Evolutionary conservation across 768 basidiomycete species (phyloP).

Genomic region (Amanita polypyramis): DNA sequence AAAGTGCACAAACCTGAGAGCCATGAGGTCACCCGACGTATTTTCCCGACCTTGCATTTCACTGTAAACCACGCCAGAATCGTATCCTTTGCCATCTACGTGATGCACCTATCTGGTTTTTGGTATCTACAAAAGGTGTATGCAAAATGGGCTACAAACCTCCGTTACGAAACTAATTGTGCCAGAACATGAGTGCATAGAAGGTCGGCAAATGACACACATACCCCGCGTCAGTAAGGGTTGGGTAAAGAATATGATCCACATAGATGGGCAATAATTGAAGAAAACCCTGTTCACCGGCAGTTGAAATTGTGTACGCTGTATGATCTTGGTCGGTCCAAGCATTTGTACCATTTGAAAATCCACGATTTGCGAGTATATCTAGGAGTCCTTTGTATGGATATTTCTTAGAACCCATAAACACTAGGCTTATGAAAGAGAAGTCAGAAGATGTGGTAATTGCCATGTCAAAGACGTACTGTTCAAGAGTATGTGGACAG

Average conservation of each 20-base stretch:
- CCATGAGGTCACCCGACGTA: slow-evolving; percentile 85
- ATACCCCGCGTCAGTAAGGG: slow-evolving; percentile 78
- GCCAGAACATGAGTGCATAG: slow-evolving; percentile 4
- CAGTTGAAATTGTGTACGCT: slow-evolving; percentile 92
- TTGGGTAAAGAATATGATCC: slow-evolving; percentile 96
- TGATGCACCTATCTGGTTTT: slow-evolving; percentile 67
- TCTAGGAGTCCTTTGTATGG: slow-evolving; percentile 96
- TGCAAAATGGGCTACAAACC: slow-evolving; percentile 22
- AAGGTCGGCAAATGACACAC: slow-evolving; percentile 17
- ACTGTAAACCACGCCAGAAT: slow-evolving; percentile 94
- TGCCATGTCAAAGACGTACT: slow-evolving; percentile 38
- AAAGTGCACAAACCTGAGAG: slow-evolving; percentile 47
- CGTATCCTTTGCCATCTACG: slow-evolving; percentile 80
- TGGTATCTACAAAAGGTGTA: neutral
- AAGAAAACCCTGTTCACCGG: slow-evolving; percentile 86
- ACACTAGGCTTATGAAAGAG: slow-evolving; percentile 51
- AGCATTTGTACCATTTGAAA: slow-evolving; percentile 87
- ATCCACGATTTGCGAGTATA: slow-evolving; percentile 88
- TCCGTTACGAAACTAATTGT: slow-evolving; percentile 44
- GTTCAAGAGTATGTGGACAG: slow-evolving; percentile 93
- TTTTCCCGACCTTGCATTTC: slow-evolving; percentile 98
- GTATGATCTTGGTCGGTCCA: slow-evolving; percentile 97
- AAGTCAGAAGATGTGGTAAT: neutral
- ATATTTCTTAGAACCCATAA: slow-evolving; percentile 92
- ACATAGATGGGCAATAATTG: slow-evolving; percentile 83